These are phyloP conservation scores for Alternaria burnsii DNA, from an alignment of 2,329 filamentous ascomycete genomes.

Conservation along the genomic window DNA sequence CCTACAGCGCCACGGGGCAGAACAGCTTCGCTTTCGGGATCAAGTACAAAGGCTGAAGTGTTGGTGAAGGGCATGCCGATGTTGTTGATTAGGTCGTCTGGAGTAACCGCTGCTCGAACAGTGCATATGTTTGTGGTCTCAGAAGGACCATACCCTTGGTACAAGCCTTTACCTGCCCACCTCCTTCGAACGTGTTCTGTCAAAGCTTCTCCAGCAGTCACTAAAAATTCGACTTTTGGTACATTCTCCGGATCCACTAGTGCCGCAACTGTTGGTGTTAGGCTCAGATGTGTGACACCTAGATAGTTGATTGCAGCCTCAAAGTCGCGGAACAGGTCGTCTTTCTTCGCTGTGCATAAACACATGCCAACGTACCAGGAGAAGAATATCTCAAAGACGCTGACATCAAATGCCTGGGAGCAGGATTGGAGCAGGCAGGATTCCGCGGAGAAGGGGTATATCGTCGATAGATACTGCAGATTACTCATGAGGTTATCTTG, in stretches of 20 bases:
- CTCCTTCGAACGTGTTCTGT: conserved; percentile 73
- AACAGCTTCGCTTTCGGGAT: conserved; percentile 46
- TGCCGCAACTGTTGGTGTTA: conserved; percentile 85
- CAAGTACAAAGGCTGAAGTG: conserved; percentile 75
- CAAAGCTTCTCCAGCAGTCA: conserved; percentile 83
- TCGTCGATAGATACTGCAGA: conserved; percentile 68
- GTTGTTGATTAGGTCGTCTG: conserved; percentile 71
- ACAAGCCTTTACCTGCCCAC: conserved; percentile 74
- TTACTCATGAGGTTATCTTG: conserved; percentile 80
- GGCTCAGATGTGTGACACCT: conserved; percentile 78
- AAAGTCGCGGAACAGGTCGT: conserved; percentile 76
- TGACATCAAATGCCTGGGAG: conserved; percentile 85
- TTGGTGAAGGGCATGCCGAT: conserved; percentile 79
- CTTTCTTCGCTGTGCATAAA: conserved; percentile 77
- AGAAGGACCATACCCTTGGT: conserved; percentile 81
- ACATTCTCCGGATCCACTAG: conserved; percentile 74
- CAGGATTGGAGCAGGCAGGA: conserved; percentile 81
- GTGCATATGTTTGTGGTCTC: conserved; percentile 91
- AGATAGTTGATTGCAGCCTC: conserved; percentile 71
- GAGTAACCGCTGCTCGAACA: conserved; percentile 68
- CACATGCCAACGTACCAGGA: conserved; percentile 81
- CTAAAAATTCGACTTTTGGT: conserved; percentile 75
- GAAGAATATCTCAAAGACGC: conserved; percentile 90
- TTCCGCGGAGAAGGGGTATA: conserved; percentile 67
- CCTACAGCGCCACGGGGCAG: conserved; percentile 77